Evolutionary conservation across 202 grass and related monocot genomes (phyloP).

Genomic region (Zoysia matrella): DNA sequence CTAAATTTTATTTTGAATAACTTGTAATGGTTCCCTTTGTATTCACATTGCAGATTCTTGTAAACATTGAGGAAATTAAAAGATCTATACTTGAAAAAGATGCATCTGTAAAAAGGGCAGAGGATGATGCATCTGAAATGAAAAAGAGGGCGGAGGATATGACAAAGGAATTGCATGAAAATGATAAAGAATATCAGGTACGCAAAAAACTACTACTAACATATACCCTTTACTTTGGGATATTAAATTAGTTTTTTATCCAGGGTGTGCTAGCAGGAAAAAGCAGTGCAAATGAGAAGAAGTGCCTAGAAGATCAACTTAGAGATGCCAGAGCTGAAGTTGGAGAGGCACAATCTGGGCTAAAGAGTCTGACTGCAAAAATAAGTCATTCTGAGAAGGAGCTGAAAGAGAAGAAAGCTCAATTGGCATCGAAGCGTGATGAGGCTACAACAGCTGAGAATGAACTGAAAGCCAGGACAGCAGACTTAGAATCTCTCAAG

Average conservation of each 20-base stretch:
- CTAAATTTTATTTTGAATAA: constrained; percentile 31
- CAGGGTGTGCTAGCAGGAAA: constrained; percentile 96
- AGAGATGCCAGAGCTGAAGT: constrained; percentile 93
- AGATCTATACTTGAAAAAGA: constrained; percentile 73
- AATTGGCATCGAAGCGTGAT: too few species aligned
- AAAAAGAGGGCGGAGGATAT: constrained; percentile 77
- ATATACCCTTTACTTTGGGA: constrained; percentile 13
- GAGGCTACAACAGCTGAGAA: too few species aligned
- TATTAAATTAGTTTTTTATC: constrained; percentile 44
- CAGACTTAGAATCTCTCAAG: too few species aligned
- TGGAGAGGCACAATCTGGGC: constrained; percentile 81
- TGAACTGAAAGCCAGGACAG: too few species aligned
- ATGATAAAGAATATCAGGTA: constrained; percentile 92
- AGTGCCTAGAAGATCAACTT: constrained; percentile 97
- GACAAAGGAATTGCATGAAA: constrained; percentile 67
- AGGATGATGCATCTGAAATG: constrained; percentile 72
- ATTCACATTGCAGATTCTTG: constrained; percentile 56
- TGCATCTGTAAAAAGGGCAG: constrained; percentile 70
- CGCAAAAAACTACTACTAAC: constrained; percentile 8
- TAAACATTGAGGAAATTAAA: constrained; percentile 84
- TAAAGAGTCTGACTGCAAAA: constrained; percentile 79
- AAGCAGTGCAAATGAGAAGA: constrained; percentile 82
- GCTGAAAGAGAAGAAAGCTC: too few species aligned
- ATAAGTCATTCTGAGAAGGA: too few species aligned
- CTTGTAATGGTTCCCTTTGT: constrained; percentile 22